phyloP scores from a whole-genome alignment of 2,329 filamentous ascomycete species.

The Hypoxylon sp. region DNA sequence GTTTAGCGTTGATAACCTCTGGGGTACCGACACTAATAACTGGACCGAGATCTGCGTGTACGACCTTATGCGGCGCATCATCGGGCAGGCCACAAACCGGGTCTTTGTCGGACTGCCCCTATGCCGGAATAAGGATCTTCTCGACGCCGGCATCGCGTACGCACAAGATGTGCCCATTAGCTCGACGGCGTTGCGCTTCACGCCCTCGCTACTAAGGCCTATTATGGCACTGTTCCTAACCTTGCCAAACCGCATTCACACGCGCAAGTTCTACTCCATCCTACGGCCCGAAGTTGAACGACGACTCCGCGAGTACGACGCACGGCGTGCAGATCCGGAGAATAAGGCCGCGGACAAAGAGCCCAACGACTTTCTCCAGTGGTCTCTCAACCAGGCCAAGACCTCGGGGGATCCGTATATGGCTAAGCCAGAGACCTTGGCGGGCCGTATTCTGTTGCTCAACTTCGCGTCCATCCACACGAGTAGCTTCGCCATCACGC shows the following conservation, averaged over 20 bases:
- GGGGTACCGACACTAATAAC: constrained; percentile 42
- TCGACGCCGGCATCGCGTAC: constrained; percentile 47
- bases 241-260: constrained; percentile 47
- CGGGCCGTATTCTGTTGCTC: constrained; percentile 51
- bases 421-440: constrained; percentile 46
- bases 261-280: constrained; percentile 42
- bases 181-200: constrained; percentile 40
- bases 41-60: constrained; percentile 43
- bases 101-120: constrained; percentile 51
- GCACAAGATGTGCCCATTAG: constrained; percentile 46
- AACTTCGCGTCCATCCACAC: constrained; percentile 58
- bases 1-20: constrained; percentile 46
- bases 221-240: constrained; percentile 46
- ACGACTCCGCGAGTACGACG: constrained; percentile 46
- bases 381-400: constrained; percentile 33
- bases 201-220: constrained; percentile 45
- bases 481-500: constrained; percentile 55
- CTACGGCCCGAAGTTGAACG: constrained; percentile 47
- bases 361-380: constrained; percentile 46
- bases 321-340: constrained; percentile 43
- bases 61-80: constrained; percentile 46
- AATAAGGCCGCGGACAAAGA: constrained; percentile 34
- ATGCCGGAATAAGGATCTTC: constrained; percentile 48
- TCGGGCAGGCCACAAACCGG: constrained; percentile 51
- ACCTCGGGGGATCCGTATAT: constrained; percentile 45